phyloP scores from a whole-genome alignment of 2,329 filamentous ascomycete genomes.

The Tolypocladium paradoxum region DNA sequence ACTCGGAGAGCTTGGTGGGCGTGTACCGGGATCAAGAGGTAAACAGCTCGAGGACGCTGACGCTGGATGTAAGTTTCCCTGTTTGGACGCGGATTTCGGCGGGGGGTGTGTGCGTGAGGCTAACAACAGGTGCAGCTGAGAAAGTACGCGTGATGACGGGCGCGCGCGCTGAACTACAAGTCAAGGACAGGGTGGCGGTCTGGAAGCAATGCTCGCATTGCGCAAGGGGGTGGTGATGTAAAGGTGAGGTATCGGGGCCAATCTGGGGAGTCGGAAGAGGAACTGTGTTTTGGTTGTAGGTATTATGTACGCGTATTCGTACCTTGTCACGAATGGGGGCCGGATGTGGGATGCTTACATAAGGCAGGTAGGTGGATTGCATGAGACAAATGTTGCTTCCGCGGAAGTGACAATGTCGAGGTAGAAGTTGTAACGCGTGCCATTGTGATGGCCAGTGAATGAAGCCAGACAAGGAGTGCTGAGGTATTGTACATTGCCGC shows the following conservation, averaged over 20 bases:
- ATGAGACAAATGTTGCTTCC: background rate
- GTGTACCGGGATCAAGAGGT: conserved; percentile 92
- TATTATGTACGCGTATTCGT: background rate
- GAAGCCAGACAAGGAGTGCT: background rate
- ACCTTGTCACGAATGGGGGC: background rate
- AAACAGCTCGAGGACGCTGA: conserved; percentile 85
- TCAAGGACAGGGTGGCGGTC: background rate
- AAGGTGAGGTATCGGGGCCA: too few relatives aligned
- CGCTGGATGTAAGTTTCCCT: conserved; percentile 74
- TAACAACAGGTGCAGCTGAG: background rate
- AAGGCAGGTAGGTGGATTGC: background rate
- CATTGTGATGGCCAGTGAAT: background rate
- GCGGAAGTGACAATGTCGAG: too few relatives aligned
- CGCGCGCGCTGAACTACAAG: background rate
- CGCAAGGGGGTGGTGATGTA: background rate
- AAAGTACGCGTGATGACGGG: background rate
- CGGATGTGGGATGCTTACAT: background rate
- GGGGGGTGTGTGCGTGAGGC: background rate
- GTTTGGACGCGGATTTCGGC: background rate
- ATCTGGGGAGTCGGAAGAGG: background rate
- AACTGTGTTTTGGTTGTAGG: background rate
- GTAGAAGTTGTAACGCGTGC: background rate
- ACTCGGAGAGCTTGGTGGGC: conserved; percentile 89
- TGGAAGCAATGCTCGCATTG: background rate
- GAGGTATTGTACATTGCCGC: too few relatives aligned